Evolutionary conservation across 257 asterid species (phyloP).

Genomic region (Ocimum tenuiflorum): DNA sequence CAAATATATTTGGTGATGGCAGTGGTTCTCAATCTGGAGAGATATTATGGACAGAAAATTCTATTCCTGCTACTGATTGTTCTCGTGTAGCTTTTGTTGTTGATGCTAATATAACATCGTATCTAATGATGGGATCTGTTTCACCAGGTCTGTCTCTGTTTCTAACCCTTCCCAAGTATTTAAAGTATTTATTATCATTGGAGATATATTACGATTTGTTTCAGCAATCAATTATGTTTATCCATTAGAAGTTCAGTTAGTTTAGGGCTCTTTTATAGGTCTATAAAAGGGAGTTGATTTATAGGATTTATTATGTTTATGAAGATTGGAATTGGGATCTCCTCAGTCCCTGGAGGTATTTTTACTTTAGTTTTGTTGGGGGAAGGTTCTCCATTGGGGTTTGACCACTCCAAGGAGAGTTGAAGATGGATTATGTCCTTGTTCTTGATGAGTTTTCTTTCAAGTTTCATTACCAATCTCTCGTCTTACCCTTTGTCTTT

Average conservation of each 20-base stretch:
- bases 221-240: too few relatives aligned
- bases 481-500: background rate
- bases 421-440: constrained; percentile 11
- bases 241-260: too few relatives aligned
- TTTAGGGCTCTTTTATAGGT: too few relatives aligned
- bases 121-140: constrained; percentile 99
- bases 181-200: too few relatives aligned
- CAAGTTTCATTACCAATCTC: background rate
- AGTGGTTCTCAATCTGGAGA: constrained; percentile 60
- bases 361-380: too few relatives aligned
- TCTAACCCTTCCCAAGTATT: background rate
- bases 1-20: constrained; percentile 50
- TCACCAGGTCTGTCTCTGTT: constrained; percentile 72
- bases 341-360: too few relatives aligned
- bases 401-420: background rate
- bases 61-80: constrained; percentile 54
- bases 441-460: background rate
- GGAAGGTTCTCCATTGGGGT: background rate
- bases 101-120: constrained; percentile 96
- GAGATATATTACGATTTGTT: too few relatives aligned
- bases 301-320: too few relatives aligned
- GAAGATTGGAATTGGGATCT: too few relatives aligned
- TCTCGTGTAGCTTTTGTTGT: constrained; percentile 96
- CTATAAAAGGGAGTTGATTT: too few relatives aligned
- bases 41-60: constrained; percentile 61